A percentile compares a stretch with the other conserved stretches of the same genome.
Conservation (phyloP, 1,284 basidiomycete genomes). For the Cystobasidium pallidum region DNA sequence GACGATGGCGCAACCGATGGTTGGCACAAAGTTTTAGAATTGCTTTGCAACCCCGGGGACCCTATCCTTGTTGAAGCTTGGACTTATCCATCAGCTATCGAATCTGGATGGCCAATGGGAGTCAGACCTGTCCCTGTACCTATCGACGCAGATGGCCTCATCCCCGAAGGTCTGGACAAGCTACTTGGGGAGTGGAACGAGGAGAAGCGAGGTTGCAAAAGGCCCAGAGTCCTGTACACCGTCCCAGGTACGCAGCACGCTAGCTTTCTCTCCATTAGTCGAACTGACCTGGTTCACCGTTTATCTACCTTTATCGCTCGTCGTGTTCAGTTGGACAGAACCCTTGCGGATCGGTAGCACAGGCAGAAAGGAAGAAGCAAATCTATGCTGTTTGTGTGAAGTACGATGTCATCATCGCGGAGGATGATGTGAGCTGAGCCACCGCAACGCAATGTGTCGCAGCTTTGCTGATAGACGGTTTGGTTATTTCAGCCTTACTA, state of each 20-base stretch:
- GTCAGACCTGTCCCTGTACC: conserved; percentile 65
- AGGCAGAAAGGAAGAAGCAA: conserved; percentile 68
- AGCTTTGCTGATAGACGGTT: conserved; percentile 52
- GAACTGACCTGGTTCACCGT: neutral
- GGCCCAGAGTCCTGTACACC: conserved; percentile 75
- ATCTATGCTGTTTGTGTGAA: conserved; percentile 79
- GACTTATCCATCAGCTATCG: conserved; percentile 59
- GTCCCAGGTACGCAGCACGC: conserved; percentile 59
- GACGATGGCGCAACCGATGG: conserved; percentile 79
- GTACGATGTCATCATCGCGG: conserved; percentile 62
- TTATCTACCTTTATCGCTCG: neutral
- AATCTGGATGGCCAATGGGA: conserved; percentile 60
- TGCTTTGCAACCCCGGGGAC: conserved; percentile 74
- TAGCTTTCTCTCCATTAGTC: neutral
- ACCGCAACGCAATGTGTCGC: neutral
- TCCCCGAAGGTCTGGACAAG: conserved; percentile 65
- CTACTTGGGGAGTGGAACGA: conserved; percentile 71
- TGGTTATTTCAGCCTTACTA: conserved; percentile 77
- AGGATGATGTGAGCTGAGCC: conserved; percentile 55
- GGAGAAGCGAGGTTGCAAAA: conserved; percentile 61
- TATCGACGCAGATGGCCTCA: conserved; percentile 75
- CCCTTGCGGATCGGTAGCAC: conserved; percentile 69
- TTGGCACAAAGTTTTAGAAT: conserved; percentile 63
- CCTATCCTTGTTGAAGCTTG: conserved; percentile 67
- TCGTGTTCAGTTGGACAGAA: conserved; percentile 67